Evolutionary conservation across 371 early-diverging fungal genomes (phyloP).

Genomic region (Sporodiniella umbellata): DNA sequence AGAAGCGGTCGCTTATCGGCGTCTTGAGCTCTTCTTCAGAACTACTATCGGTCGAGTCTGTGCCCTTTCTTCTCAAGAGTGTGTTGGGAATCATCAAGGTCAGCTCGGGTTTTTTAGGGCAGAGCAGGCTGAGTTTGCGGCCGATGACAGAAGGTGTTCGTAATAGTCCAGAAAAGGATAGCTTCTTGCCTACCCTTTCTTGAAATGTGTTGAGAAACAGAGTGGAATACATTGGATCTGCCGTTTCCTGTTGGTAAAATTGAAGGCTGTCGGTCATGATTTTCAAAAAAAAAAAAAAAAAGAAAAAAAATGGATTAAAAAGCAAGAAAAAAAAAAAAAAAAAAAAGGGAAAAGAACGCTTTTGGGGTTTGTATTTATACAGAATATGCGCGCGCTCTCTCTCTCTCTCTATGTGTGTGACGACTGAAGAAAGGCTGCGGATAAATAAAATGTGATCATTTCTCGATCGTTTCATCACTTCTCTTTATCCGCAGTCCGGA

Average conservation of each 20-base stretch:
- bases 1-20: not conserved
- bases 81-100: slow-evolving; percentile 3
- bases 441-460: not conserved
- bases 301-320: not conserved
- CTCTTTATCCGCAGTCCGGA: not conserved
- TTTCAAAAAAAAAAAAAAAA: not conserved
- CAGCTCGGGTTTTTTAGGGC: not conserved
- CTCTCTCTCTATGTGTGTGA: too few relatives aligned
- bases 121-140: slow-evolving; percentile 2
- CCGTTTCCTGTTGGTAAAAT: slow-evolving; percentile 5
- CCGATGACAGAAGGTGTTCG: slow-evolving; percentile 1
- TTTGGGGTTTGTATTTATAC: too few relatives aligned
- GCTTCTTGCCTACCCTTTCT: not conserved
- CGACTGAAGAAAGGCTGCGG: not conserved
- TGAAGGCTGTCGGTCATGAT: slow-evolving; percentile 17
- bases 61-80: not conserved
- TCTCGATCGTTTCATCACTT: not conserved
- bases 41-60: not conserved
- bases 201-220: not conserved
- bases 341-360: too few relatives aligned
- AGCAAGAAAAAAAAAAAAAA: not conserved
- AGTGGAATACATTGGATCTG: not conserved
- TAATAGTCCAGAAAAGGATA: slow-evolving; percentile 10
- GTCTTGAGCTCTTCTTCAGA: slow-evolving; percentile 1
- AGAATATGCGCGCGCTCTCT: too few relatives aligned